Percentiles rank a stretch among this genome's conserved stretches.
Conservation (phyloP, 2,329 filamentous ascomycete genomes). For the Neodidymelliopsis sp. region DNA sequence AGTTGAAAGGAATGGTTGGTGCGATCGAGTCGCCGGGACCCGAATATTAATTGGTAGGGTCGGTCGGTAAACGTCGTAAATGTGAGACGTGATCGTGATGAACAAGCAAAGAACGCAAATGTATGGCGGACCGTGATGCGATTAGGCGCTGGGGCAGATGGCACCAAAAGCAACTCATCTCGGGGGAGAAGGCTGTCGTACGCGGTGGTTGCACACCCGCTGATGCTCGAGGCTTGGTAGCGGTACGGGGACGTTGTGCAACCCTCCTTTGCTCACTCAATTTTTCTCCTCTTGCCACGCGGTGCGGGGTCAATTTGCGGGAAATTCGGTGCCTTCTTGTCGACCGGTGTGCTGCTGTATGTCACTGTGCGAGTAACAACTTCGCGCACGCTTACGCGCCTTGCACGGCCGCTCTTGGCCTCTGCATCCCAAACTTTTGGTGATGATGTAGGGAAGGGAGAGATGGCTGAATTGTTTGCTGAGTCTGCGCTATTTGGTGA, state of each 20-base stretch:
- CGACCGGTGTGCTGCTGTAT: slow-evolving; percentile 69
- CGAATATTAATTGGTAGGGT: slow-evolving; percentile 34
- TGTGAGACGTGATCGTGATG: slow-evolving; percentile 19
- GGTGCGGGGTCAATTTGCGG: slow-evolving; percentile 84
- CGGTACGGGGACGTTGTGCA: slow-evolving; percentile 26
- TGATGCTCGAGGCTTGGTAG: slow-evolving; percentile 28
- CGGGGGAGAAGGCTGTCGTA: slow-evolving; percentile 26
- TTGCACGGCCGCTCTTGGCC: slow-evolving; percentile 66
- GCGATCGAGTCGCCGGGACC: slow-evolving; percentile 48
- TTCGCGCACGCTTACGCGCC: slow-evolving; percentile 77
- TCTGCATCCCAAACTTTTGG: slow-evolving; percentile 82
- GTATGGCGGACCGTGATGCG: slow-evolving; percentile 4
- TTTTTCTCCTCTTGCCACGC: slow-evolving; percentile 89
- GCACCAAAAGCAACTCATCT: slow-evolving; percentile 31
- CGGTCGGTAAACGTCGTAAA: slow-evolving; percentile 11
- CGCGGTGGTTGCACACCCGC: slow-evolving; percentile 35
- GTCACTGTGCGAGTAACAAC: slow-evolving; percentile 95
- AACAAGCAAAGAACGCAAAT: slow-evolving; percentile 12
- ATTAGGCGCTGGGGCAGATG: slow-evolving; percentile 23
- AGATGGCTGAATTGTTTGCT: slow-evolving; percentile 59
- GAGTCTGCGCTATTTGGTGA: slow-evolving; percentile 71
- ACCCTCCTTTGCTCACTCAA: slow-evolving; percentile 53
- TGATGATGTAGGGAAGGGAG: slow-evolving; percentile 78
- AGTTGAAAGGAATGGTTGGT: slow-evolving; percentile 31
- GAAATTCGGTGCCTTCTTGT: slow-evolving; percentile 51